Evolutionary conservation across 2,329 filamentous ascomycete genomes (phyloP).

Genomic region (Orbilia brochopaga): DNA sequence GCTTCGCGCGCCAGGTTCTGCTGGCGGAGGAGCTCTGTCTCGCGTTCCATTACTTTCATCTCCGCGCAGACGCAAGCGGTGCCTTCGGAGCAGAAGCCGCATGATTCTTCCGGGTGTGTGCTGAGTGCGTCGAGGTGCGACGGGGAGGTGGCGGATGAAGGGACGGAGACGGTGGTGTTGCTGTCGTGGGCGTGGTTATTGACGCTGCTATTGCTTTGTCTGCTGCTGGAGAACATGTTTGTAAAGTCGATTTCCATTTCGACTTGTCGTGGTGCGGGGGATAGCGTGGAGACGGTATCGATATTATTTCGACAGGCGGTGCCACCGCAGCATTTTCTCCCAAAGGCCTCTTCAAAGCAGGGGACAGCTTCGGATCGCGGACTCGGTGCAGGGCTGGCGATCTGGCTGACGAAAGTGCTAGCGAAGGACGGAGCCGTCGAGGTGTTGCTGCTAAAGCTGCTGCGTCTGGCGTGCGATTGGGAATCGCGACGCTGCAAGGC

Average conservation of each 20-base stretch:
- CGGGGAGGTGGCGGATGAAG: slow-evolving; percentile 64
- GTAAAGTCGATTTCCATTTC: slow-evolving; percentile 77
- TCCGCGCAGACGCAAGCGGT: slow-evolving; percentile 84
- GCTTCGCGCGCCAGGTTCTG: slow-evolving; percentile 43
- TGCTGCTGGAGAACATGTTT: slow-evolving; percentile 44
- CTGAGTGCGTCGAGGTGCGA: slow-evolving; percentile 58
- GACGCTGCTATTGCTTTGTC: slow-evolving; percentile 16
- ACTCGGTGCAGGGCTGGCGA: slow-evolving; percentile 53
- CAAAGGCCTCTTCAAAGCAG: slow-evolving; percentile 48
- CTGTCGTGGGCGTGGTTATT: neutral
- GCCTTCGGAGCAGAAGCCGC: slow-evolving; percentile 81
- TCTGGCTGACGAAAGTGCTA: slow-evolving; percentile 50
- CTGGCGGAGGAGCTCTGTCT: slow-evolving; percentile 47
- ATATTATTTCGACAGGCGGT: slow-evolving; percentile 35
- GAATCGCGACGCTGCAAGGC: slow-evolving; percentile 39
- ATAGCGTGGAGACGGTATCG: slow-evolving; percentile 41
- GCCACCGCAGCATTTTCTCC: slow-evolving; percentile 46
- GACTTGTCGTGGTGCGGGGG: slow-evolving; percentile 27
- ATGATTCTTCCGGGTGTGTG: slow-evolving; percentile 67
- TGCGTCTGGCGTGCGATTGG: slow-evolving; percentile 27
- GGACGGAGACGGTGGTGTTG: neutral
- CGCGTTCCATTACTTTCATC: slow-evolving; percentile 58
- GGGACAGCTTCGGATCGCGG: slow-evolving; percentile 41
- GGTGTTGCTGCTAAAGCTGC: slow-evolving; percentile 35
- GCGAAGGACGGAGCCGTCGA: slow-evolving; percentile 40